Base-by-base conservation (phyloP, 768 basidiomycete genomes). In the Favolaschia claudopus region DNA sequence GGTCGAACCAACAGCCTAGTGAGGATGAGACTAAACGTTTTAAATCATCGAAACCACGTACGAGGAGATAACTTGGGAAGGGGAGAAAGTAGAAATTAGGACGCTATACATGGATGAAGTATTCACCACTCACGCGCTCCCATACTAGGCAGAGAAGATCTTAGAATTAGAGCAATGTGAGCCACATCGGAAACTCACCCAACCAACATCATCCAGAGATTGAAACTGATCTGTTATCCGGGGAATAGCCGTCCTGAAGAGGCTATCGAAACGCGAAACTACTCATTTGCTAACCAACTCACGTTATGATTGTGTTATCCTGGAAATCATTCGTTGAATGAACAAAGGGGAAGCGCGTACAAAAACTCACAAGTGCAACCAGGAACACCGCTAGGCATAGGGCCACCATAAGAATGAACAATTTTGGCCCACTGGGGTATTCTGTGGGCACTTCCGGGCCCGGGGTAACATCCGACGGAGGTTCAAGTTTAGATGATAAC, bases 171-270 rank as follows among this genome's bases (percentile, higher is more conserved):
- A 27, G 0, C 0, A 28, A 4, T 19, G 31, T 20, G 29, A 24
- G 7, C 31, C 7, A 28, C 22, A 10, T 13, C n/a, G n/a, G n/a
- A n/a, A 46, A 39, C 53, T 37, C 20, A 52, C 58, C 58, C 60
- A 56, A 27, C 60, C 54, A 13, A 73, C 67, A 22, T 72, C 65
- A 33, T 62, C 58, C 19, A 75, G 63, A 1, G 69, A 64, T 50
- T 74, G 48, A 47, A 75, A 75, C 33, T 70, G 55, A 31, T 70
- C 70, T 14, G 71, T 71, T 45, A 75, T 73, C 20, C 58, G 58
- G 6, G 72, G 72, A 25, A 71, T 69, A 2, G 70, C 71, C 14
- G 69, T 68, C 6, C 44, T 37, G 3, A 55, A n/a, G n/a, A n/a
- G 9, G 67, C 65, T 36, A 36, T n/a, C 34, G 14, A 43, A 43